phyloP scores from a whole-genome alignment of 176 grass and related monocot genomes.

The Oryza meridionalis region DNA sequence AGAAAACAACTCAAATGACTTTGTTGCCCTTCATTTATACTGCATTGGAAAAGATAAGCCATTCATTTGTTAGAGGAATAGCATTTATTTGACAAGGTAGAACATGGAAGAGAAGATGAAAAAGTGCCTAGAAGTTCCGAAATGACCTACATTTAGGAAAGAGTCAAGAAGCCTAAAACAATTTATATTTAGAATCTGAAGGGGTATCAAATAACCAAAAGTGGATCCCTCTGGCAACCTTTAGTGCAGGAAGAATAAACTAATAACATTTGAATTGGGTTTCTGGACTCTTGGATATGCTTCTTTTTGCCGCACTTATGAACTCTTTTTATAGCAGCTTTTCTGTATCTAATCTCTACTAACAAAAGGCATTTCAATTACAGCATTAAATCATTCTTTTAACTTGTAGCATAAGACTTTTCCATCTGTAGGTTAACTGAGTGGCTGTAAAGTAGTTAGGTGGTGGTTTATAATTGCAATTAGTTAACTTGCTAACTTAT shows the following conservation, averaged over 20 bases:
- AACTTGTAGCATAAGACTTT: not conserved
- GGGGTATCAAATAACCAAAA: not conserved
- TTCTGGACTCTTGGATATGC: not conserved
- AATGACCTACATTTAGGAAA: too few species aligned
- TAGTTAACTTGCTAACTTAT: not conserved
- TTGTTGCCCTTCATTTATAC: not conserved
- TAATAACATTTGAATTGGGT: constrained; percentile 10
- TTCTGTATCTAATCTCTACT: too few species aligned
- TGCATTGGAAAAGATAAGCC: not conserved
- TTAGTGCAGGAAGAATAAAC: constrained; percentile 5
- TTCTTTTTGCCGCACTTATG: not conserved
- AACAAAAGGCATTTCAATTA: too few species aligned
- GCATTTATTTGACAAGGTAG: too few species aligned
- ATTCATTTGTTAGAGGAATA: too few species aligned
- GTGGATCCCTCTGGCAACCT: not conserved
- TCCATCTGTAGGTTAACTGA: not conserved
- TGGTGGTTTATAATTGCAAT: constrained; percentile 15
- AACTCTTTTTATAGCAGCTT: too few species aligned
- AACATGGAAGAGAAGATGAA: not conserved
- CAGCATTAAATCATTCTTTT: constrained; percentile 1
- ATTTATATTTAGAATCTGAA: too few species aligned
- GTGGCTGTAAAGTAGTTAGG: not conserved
- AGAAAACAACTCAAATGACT: too few species aligned
- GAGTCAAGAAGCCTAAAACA: too few species aligned
- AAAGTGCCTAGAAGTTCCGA: too few species aligned